Percentiles rank a stretch among this genome's conserved stretches.
These are phyloP conservation scores for Phytophthora crassamura DNA, from an alignment of 352 stramenopile genomes.

Conservation along the genomic window DNA sequence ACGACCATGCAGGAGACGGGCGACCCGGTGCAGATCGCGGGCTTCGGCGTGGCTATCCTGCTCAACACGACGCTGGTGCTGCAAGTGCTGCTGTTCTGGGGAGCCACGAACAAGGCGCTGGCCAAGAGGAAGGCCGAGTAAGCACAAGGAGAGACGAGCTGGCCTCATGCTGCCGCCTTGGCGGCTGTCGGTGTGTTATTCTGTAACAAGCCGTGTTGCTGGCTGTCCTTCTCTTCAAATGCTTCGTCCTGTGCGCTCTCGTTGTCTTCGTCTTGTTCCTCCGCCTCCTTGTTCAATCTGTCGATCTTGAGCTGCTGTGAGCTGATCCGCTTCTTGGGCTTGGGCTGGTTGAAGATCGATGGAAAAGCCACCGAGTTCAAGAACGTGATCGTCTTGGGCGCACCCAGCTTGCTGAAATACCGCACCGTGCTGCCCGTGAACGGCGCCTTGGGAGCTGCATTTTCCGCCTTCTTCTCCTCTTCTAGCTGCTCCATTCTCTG, in stretches of 20 bases:
- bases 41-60: constrained; percentile 74
- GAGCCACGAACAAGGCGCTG: constrained; percentile 79
- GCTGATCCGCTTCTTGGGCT: constrained; percentile 62
- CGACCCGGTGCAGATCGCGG: constrained; percentile 71
- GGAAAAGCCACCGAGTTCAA: constrained; percentile 75
- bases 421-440: constrained; percentile 75
- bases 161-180: constrained; percentile 30
- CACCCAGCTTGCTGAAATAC: constrained; percentile 67
- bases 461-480: constrained; percentile 84
- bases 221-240: constrained; percentile 36
- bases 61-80: constrained; percentile 84
- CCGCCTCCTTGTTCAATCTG: constrained; percentile 34
- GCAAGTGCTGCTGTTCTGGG: constrained; percentile 86
- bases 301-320: constrained; percentile 43
- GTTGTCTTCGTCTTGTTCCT: constrained; percentile 40
- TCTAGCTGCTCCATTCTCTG: constrained; percentile 80
- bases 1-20: constrained; percentile 90
- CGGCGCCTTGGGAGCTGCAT: constrained; percentile 67
- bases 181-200: constrained; percentile 24
- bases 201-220: constrained; percentile 37
- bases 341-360: constrained; percentile 67
- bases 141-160: background rate
- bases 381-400: constrained; percentile 85
- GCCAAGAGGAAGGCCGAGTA: constrained; percentile 82
- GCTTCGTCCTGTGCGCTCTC: constrained; percentile 37